A percentile compares a stretch with the other conserved stretches of the same genome.
Conservation (phyloP, 306 rosid genomes). For the Ammopiptanthus mongolicus region DNA sequence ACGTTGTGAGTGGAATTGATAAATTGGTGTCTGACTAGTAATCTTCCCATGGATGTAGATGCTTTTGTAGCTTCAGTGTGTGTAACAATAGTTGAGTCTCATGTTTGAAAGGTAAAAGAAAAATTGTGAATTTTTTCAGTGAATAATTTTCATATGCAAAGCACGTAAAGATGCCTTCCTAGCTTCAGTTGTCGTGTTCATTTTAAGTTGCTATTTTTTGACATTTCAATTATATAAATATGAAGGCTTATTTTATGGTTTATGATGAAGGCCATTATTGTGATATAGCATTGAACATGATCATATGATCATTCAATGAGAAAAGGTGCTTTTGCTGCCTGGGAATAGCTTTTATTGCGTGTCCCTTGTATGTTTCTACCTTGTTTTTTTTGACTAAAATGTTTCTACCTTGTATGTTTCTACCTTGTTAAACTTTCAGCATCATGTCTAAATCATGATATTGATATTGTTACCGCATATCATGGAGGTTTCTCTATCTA, state of each 20-base stretch:
- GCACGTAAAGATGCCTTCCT: background rate
- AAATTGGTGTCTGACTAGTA: background rate
- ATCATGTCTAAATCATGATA: background rate
- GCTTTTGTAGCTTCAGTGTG: background rate
- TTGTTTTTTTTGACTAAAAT: too few relatives aligned
- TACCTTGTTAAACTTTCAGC: background rate
- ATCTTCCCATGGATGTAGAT: background rate
- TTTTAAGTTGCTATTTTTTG: background rate
- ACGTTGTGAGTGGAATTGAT: conserved; percentile 38
- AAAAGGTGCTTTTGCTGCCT: background rate
- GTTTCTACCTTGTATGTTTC: background rate
- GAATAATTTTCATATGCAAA: background rate
- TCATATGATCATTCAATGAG: conserved; percentile 22
- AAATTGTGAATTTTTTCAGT: background rate
- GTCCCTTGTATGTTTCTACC: background rate
- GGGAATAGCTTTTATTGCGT: background rate
- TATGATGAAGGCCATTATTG: background rate
- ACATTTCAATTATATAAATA: conserved; percentile 11
- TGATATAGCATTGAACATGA: background rate
- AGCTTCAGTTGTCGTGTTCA: conserved; percentile 4
- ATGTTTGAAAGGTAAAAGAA: background rate
- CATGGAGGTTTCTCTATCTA: background rate
- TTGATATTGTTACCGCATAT: background rate
- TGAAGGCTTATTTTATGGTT: conserved; percentile 16
- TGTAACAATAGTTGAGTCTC: background rate